Evolutionary conservation across 139 green algal species (phyloP).

Genomic region (Choricystis sp.): DNA sequence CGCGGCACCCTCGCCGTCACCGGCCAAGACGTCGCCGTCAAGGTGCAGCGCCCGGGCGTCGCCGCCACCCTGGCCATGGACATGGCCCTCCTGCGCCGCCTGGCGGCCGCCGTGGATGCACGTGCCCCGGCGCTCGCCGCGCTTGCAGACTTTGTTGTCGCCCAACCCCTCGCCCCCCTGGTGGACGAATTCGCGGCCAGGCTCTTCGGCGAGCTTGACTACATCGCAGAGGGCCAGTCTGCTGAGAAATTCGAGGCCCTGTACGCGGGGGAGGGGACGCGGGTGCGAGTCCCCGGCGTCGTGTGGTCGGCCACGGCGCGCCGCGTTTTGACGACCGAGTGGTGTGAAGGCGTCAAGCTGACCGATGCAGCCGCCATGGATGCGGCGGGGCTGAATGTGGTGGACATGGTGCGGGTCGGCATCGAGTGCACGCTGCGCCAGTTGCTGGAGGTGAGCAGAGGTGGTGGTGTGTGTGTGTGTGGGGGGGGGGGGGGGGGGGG

Average conservation of each 20-base stretch:
- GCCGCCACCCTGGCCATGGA: slow-evolving; percentile 78
- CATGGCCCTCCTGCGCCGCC: slow-evolving; percentile 67
- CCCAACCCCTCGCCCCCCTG: slow-evolving; percentile 68
- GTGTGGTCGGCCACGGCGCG: slow-evolving; percentile 41
- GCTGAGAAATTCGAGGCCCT: slow-evolving; percentile 68
- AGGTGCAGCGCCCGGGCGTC: slow-evolving; percentile 91
- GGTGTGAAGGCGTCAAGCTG: slow-evolving; percentile 92
- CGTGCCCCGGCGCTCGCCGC: slow-evolving; percentile 4
- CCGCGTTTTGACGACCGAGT: slow-evolving; percentile 89
- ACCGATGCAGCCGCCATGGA: slow-evolving; percentile 54
- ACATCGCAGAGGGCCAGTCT: slow-evolving; percentile 73
- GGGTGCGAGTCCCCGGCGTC: slow-evolving; percentile 58
- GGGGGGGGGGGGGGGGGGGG: too few species aligned
- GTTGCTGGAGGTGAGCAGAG: too few species aligned
- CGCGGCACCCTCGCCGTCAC: slow-evolving; percentile 39
- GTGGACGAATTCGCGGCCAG: slow-evolving; percentile 90
- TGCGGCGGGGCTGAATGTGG: slow-evolving; percentile 51
- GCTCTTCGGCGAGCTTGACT: slow-evolving; percentile 94
- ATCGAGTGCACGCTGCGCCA: slow-evolving; percentile 88
- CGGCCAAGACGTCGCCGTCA: slow-evolving; percentile 79
- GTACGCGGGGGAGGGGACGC: slow-evolving; percentile 43
- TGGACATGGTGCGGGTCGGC: slow-evolving; percentile 86
- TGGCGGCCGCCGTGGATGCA: slow-evolving; percentile 55
- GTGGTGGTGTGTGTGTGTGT: too few species aligned
- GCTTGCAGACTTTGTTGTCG: slow-evolving; percentile 8